phyloP scores from a whole-genome alignment of 495 filamentous ascomycete species.

The Viridothelium virens region DNA sequence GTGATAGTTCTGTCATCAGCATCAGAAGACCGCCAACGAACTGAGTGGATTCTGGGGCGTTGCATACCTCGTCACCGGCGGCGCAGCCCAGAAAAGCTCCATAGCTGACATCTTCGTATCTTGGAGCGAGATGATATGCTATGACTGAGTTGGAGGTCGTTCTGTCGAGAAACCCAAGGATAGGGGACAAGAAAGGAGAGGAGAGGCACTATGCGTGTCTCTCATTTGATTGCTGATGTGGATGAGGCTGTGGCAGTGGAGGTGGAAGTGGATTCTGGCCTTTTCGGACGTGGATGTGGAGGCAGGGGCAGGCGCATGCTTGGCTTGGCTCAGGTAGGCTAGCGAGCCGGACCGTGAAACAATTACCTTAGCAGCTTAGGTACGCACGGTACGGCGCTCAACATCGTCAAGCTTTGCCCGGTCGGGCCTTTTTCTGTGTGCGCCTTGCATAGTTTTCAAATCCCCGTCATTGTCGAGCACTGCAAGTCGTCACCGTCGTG shows the following conservation, averaged over 20 bases:
- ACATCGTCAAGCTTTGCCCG: background rate
- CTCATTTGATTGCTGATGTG: background rate
- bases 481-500: background rate
- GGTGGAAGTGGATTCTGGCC: background rate
- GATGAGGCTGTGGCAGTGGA: too few relatives aligned
- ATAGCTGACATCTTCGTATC: constrained; percentile 32
- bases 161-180: too few relatives aligned
- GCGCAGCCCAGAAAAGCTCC: constrained; percentile 64
- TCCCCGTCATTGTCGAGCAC: background rate
- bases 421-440: background rate
- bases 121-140: background rate
- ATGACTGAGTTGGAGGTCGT: too few relatives aligned
- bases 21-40: constrained; percentile 32
- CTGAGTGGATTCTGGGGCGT: background rate
- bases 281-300: background rate
- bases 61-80: constrained; percentile 61
- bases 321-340: too few relatives aligned
- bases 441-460: background rate
- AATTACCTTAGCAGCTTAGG: too few relatives aligned
- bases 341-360: too few relatives aligned
- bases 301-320: too few relatives aligned
- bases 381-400: background rate
- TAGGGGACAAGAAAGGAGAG: background rate
- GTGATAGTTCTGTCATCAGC: constrained; percentile 58
- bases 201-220: background rate